Base-by-base conservation (phyloP, 1,284 basidiomycete genomes). In the Moniliophthora roreri region DNA sequence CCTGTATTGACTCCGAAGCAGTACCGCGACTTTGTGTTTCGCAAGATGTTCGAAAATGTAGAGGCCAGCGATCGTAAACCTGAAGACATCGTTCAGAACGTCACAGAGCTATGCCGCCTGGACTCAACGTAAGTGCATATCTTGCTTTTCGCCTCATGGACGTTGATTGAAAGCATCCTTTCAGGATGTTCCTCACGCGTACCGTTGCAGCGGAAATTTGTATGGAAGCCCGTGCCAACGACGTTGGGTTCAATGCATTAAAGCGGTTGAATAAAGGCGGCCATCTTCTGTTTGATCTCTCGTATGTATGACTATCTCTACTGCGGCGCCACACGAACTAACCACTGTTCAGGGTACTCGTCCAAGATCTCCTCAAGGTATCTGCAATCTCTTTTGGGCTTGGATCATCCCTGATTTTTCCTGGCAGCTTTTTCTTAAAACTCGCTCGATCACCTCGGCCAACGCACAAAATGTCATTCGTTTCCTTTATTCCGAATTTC, bases 21-120 rank as follows among this genome's bases (percentile, higher is more conserved):
- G 87, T 88, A 90, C 64, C 85, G 87, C 45, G 84, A 90, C 64
- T 90, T 89, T 60, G 81, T 90, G 10, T 89, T 89, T 64, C 84
- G 87, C 51, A 88, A 88, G 66, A 89, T 90, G 80, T 89, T 90
- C 60, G 87, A 89, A 67, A 79, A 78, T 38, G 64, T 77, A 15
- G 67, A 74, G 6, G 68, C 76, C 36, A 77, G 73, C 52, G 80
- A 81, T 35, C 73, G 75, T 40, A 75, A 77, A 46, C 70, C 77
- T n/a, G 76, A 83, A 47, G 83, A 87, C 54, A 85, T 89, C 52
- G 76, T 81, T 13, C 70, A 75, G 23, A 87, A 88, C 62, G 84
- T 89, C 39, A 77, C 78, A 56, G 85, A 87, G 61, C 69, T 89
- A 26, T 82, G 82, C 60, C 78, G 79, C 51, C 72, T 89, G 38